Conservation (phyloP, 208 protist genomes). For the Leishmania arabica region DNA sequence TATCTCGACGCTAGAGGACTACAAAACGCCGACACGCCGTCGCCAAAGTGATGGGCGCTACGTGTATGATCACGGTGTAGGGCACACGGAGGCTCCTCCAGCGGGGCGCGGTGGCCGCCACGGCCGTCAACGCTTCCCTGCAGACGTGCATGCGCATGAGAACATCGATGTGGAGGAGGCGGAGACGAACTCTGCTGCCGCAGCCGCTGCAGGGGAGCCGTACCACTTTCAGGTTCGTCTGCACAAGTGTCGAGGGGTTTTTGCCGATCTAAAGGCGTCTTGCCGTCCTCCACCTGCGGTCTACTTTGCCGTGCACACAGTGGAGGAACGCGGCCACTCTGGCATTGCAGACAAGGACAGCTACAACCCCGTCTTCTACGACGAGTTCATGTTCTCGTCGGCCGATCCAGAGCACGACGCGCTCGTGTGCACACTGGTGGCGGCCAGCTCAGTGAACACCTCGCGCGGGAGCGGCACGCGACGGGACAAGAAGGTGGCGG, state of each 20-base stretch:
- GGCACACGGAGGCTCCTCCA: neutral
- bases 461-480: neutral
- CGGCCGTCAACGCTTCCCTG: no score
- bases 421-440: constrained; percentile 68
- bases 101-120: neutral
- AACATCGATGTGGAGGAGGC: neutral
- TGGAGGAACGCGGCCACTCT: constrained; percentile 62
- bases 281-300: constrained; percentile 32
- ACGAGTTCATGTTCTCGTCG: constrained; percentile 80
- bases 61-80: constrained; percentile 19
- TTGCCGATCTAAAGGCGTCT: constrained; percentile 41
- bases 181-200: neutral
- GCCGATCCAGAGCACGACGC: constrained; percentile 57
- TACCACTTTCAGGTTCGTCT: constrained; percentile 64
- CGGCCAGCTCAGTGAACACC: constrained; percentile 15
- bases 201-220: neutral
- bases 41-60: constrained; percentile 13
- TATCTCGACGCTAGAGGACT: constrained; percentile 24
- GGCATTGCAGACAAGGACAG: constrained; percentile 37
- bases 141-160: neutral
- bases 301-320: constrained; percentile 65
- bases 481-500: constrained; percentile 54
- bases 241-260: constrained; percentile 40
- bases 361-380: constrained; percentile 66
- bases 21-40: constrained; percentile 22